Conservation (phyloP, 2,329 filamentous ascomycete species). For the Fusarium odoratissimum region DNA sequence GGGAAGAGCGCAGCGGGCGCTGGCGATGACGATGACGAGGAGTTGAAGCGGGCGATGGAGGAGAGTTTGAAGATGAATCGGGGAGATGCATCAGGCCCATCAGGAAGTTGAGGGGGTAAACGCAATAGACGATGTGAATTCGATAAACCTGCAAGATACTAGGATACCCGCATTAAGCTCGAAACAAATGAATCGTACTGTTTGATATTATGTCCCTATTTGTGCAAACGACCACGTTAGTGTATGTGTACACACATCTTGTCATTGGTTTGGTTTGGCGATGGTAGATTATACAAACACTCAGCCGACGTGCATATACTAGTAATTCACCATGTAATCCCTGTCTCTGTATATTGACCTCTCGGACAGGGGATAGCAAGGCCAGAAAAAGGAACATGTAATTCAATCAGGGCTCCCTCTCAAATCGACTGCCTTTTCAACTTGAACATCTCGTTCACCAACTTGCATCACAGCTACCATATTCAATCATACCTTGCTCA, state of each 20-base stretch:
- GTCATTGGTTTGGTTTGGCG: not conserved
- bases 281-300: not conserved
- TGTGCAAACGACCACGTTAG: not conserved
- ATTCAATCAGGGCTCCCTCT: not conserved
- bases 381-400: not conserved
- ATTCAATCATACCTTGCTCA: not conserved
- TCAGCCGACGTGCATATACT: not conserved
- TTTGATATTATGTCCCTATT: not conserved
- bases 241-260: not conserved
- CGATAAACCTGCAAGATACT: constrained; percentile 1
- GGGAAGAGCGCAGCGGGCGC: constrained; percentile 50
- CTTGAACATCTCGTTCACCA: too few relatives aligned
- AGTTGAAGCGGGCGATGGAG: constrained; percentile 65
- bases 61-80: constrained; percentile 62
- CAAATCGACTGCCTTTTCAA: not conserved
- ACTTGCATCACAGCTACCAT: not conserved
- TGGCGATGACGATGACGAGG: constrained; percentile 63
- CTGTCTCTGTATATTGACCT: not conserved
- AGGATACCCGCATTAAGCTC: constrained; percentile 26
- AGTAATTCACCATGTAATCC: not conserved
- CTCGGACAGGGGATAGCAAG: not conserved
- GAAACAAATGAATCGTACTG: not conserved
- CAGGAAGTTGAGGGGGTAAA: constrained; percentile 24
- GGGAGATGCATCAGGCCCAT: constrained; percentile 43
- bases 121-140: not conserved